Conservation (phyloP, 78 protist genomes). For the Dictyostelium citrinum region DNA sequence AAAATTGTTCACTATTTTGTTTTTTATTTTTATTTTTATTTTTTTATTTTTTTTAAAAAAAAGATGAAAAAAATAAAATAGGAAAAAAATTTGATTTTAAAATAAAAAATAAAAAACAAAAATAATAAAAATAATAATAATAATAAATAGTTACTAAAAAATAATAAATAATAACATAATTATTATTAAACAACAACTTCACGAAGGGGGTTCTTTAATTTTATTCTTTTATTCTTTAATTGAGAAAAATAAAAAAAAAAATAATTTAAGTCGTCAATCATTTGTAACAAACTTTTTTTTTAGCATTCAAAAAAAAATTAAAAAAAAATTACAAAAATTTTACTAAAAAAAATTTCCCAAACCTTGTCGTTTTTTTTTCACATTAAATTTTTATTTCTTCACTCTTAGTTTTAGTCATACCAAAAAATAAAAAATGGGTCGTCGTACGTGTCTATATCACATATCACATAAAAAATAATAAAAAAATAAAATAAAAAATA, state of each 20-base stretch:
- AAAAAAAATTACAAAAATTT: background rate
- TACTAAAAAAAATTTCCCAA: background rate
- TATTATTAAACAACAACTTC: background rate
- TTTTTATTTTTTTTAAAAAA: no score
- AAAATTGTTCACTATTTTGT: no score
- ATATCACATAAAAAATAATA: background rate
- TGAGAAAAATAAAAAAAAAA: background rate
- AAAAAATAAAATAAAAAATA: background rate
- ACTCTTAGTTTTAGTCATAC: background rate
- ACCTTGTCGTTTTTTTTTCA: background rate
- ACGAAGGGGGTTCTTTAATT: background rate
- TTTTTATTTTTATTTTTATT: no score
- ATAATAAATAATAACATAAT: background rate
- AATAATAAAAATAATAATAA: background rate
- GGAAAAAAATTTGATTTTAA: no score
- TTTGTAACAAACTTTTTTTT: background rate
- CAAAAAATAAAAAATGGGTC: conserved; percentile 6
- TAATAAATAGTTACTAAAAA: background rate
- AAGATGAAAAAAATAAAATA: no score
- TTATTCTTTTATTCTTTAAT: background rate
- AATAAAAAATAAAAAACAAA: no score
- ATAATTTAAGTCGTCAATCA: background rate
- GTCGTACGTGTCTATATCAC: background rate
- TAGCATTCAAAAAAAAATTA: background rate
- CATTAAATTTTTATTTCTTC: background rate